phyloP scores from a whole-genome alignment of 208 protist genomes.

The Trypanosomatidae sp. region DNA sequence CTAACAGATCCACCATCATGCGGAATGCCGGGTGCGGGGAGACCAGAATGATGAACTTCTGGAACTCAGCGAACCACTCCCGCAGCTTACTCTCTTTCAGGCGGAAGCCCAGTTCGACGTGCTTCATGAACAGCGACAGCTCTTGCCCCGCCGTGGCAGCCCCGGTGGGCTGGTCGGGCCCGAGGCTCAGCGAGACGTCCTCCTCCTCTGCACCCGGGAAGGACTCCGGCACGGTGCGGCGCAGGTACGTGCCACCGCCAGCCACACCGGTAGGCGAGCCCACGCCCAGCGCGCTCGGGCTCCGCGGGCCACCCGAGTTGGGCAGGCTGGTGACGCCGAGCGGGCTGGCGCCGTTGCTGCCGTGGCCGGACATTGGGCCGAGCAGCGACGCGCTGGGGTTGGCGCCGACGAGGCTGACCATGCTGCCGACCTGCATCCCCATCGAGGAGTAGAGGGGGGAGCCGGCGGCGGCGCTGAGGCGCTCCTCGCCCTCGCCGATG shows the following conservation, averaged over 20 bases:
- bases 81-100: conserved; percentile 79
- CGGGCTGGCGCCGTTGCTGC: background rate
- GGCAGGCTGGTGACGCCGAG: too few relatives aligned
- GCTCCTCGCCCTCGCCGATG: conserved; percentile 54
- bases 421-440: conserved; percentile 10
- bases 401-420: conserved; percentile 19
- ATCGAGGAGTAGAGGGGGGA: conserved; percentile 11
- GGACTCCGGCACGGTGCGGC: conserved; percentile 20
- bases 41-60: conserved; percentile 88
- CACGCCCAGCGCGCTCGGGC: too few relatives aligned
- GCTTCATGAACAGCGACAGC: conserved; percentile 80
- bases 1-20: conserved; percentile 89
- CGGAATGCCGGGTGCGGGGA: conserved; percentile 89
- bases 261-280: background rate
- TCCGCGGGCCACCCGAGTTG: too few relatives aligned
- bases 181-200: conserved; percentile 22
- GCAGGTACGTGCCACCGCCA: conserved; percentile 25
- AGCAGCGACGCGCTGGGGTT: conserved; percentile 14
- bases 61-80: conserved; percentile 89
- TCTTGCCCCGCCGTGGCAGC: conserved; percentile 42
- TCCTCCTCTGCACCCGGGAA: conserved; percentile 24
- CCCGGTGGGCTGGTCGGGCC: too few relatives aligned
- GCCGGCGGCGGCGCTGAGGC: conserved; percentile 13
- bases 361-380: conserved; percentile 6
- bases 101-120: conserved; percentile 77